A percentile compares a stretch with the other conserved stretches of the same genome.
Conservation (phyloP, 2,329 filamentous ascomycete species). For the Tolypocladium nubicola region DNA sequence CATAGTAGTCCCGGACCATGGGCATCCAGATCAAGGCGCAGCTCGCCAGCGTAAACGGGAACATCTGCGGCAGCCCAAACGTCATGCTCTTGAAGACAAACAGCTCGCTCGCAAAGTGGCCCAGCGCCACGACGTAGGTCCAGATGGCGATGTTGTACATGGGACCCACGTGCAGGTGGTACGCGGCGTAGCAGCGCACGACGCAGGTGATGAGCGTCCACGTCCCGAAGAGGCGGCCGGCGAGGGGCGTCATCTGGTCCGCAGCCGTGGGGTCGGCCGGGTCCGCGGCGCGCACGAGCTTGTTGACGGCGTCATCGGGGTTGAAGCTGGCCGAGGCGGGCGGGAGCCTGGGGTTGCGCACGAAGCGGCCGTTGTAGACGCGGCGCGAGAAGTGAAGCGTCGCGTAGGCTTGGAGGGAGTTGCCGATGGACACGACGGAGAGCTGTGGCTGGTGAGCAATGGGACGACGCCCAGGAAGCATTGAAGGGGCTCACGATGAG, state of each 20-base stretch:
- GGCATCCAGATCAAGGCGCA: slow-evolving; percentile 50
- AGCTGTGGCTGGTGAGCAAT: slow-evolving; percentile 42
- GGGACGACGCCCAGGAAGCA: neutral
- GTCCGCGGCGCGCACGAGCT: slow-evolving; percentile 31
- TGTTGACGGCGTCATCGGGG: slow-evolving; percentile 42
- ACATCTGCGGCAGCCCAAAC: slow-evolving; percentile 44
- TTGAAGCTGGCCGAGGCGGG: slow-evolving; percentile 30
- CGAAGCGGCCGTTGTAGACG: slow-evolving; percentile 64
- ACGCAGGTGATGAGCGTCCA: slow-evolving; percentile 76
- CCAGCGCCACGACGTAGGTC: slow-evolving; percentile 69
- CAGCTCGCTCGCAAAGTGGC: slow-evolving; percentile 75
- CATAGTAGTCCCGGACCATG: slow-evolving; percentile 60
- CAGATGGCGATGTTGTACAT: slow-evolving; percentile 74
- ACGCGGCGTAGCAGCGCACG: slow-evolving; percentile 73
- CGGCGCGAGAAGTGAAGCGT: slow-evolving; percentile 76
- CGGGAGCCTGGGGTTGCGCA: slow-evolving; percentile 36
- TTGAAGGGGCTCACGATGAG: slow-evolving; percentile 29
- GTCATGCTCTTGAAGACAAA: slow-evolving; percentile 66
- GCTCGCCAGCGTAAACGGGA: slow-evolving; percentile 43
- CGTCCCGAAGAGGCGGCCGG: slow-evolving; percentile 72
- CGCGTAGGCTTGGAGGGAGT: slow-evolving; percentile 73
- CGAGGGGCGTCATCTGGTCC: slow-evolving; percentile 63
- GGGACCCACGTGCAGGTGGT: slow-evolving; percentile 61
- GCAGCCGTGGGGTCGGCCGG: slow-evolving; percentile 34
- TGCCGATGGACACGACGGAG: slow-evolving; percentile 70